A percentile compares a stretch with the other conserved stretches of the same genome.
Conservation (phyloP, 805 yeast species). For the Candida vaughaniae region DNA sequence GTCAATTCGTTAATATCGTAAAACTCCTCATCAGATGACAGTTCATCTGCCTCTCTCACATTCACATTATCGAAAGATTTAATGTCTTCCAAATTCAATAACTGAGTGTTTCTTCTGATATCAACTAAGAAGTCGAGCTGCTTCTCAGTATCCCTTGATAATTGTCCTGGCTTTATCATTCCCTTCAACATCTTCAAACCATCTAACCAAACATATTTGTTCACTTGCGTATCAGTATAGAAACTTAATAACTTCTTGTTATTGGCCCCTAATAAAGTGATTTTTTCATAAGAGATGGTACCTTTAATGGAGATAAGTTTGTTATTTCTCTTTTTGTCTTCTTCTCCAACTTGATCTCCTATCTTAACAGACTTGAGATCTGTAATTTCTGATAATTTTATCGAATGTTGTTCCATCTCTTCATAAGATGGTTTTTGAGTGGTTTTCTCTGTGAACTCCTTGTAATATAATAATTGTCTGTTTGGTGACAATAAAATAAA, state of each 20-base stretch:
- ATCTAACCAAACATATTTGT: slow-evolving; percentile 74
- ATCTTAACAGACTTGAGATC: slow-evolving; percentile 52
- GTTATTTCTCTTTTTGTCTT: slow-evolving; percentile 40
- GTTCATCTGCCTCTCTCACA: slow-evolving; percentile 15
- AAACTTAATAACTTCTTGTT: slow-evolving; percentile 51
- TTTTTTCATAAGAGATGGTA: slow-evolving; percentile 56
- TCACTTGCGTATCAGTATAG: slow-evolving; percentile 67
- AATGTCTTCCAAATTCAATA: slow-evolving; percentile 33
- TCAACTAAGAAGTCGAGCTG: slow-evolving; percentile 35
- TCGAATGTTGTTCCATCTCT: slow-evolving; percentile 49
- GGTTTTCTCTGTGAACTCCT: slow-evolving; percentile 53
- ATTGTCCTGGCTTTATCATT: slow-evolving; percentile 26
- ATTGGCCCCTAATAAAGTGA: slow-evolving; percentile 46
- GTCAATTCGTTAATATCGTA: slow-evolving; percentile 19
- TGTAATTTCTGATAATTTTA: slow-evolving; percentile 52
- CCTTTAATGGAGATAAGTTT: slow-evolving; percentile 57
- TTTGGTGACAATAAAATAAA: slow-evolving; percentile 68
- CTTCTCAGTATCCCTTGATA: slow-evolving; percentile 36
- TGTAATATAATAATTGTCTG: slow-evolving; percentile 57
- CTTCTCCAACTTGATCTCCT: slow-evolving; percentile 35
- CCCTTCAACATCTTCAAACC: slow-evolving; percentile 58
- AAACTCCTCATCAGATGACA: slow-evolving; percentile 23
- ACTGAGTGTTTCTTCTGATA: slow-evolving; percentile 40
- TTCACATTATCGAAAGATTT: slow-evolving; percentile 1
- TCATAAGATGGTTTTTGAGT: slow-evolving; percentile 55